Conservation (phyloP, 148 eudicot species). For the Persicaria tinctoria region DNA sequence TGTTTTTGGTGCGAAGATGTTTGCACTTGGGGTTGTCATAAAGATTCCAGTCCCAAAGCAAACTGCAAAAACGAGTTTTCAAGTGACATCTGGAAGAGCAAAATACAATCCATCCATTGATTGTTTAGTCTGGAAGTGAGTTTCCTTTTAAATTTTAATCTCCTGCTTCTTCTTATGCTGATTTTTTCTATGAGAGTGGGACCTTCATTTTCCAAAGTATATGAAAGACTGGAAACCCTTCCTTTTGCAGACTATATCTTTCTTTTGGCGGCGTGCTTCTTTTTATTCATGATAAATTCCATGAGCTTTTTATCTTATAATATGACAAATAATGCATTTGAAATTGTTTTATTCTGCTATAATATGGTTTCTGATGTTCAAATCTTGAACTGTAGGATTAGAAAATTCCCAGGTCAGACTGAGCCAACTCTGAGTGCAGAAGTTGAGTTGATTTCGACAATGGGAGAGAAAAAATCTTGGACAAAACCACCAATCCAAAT, state of each 20-base stretch:
- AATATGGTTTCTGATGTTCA: neutral
- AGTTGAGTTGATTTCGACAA: conserved; percentile 91
- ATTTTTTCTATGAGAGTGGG: neutral
- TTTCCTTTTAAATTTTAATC: conserved; percentile 10
- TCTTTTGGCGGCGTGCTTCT: neutral
- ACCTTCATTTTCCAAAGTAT: neutral
- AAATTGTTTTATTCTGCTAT: neutral
- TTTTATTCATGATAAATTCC: neutral
- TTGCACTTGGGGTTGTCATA: conserved; percentile 95
- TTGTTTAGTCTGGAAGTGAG: conserved; percentile 99
- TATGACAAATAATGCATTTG: neutral
- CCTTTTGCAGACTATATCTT: neutral
- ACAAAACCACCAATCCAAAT: conserved; percentile 99
- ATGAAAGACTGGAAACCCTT: neutral
- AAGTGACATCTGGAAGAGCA: conserved; percentile 96
- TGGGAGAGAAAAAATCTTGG: conserved; percentile 87
- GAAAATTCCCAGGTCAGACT: conserved; percentile 98
- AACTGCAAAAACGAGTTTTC: conserved; percentile 97
- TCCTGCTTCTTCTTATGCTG: neutral
- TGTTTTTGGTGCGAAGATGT: conserved; percentile 96
- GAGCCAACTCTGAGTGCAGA: conserved; percentile 98
- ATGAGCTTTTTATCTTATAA: neutral
- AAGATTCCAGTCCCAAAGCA: conserved; percentile 98
- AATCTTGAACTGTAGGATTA: conserved; percentile 46
- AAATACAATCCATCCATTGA: conserved; percentile 93